Conservation (phyloP, 2,329 filamentous ascomycete genomes). For the Apiospora aurea region DNA sequence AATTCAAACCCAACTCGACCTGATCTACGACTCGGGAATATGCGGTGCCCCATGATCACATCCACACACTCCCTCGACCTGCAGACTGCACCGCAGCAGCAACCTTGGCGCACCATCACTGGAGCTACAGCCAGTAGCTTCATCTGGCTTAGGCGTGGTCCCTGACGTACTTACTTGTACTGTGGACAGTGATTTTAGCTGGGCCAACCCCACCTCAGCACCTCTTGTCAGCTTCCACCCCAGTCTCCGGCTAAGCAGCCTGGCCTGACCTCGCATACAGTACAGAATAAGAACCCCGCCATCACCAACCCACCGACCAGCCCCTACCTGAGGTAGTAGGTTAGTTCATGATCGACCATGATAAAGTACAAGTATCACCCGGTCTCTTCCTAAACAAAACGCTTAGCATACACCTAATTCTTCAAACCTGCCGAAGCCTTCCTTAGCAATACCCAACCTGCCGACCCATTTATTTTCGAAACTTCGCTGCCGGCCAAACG, state of each 20-base stretch:
- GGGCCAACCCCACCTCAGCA: background rate
- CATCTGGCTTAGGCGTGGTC: conserved; percentile 1
- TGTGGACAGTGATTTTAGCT: background rate
- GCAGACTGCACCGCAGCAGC: background rate
- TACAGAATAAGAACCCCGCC: background rate
- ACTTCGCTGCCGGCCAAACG: background rate
- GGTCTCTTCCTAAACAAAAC: background rate
- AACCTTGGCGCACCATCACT: conserved; percentile 8
- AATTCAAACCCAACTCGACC: too few relatives aligned
- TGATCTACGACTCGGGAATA: background rate
- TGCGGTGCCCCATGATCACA: conserved; percentile 9
- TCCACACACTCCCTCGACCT: background rate
- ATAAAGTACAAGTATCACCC: background rate
- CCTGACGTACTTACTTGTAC: background rate
- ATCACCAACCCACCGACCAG: background rate
- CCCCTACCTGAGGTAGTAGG: background rate
- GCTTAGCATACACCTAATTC: background rate
- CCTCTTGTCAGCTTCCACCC: background rate
- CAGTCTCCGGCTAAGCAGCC: too few relatives aligned
- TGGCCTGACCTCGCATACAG: conserved; percentile 5
- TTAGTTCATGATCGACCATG: background rate
- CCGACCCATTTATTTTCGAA: background rate
- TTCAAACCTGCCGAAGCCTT: background rate
- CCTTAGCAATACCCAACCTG: background rate
- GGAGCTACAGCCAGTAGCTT: background rate